These are phyloP conservation scores for Carpinus fangiana DNA, from an alignment of 306 rosid species.

Conservation along the genomic window DNA sequence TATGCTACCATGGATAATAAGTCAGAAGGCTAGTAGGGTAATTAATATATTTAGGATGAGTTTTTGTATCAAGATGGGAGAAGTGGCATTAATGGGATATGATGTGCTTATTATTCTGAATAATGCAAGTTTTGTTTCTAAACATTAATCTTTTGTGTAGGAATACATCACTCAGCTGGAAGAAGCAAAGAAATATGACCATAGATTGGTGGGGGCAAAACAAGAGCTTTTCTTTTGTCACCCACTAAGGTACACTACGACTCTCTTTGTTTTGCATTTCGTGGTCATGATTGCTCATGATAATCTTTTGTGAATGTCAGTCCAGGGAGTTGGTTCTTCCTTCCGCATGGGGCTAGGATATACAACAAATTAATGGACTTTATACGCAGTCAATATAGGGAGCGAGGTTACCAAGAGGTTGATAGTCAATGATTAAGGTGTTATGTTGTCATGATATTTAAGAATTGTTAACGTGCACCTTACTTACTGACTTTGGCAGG, in stretches of 20 bases:
- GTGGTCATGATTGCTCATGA: background rate
- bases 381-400: constrained; percentile 71
- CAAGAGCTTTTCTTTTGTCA: constrained; percentile 92
- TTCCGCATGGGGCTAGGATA: constrained; percentile 80
- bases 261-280: constrained; percentile 1
- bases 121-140: constrained; percentile 23
- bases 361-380: constrained; percentile 81
- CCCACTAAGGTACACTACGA: constrained; percentile 70
- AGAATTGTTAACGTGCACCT: constrained; percentile 15
- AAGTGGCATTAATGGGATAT: constrained; percentile 17
- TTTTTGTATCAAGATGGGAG: background rate
- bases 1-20: background rate
- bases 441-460: constrained; percentile 11
- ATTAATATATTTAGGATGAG: background rate
- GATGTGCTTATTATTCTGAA: constrained; percentile 15
- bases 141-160: constrained; percentile 39
- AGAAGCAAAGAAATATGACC: constrained; percentile 96
- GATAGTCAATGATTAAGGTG: constrained; percentile 21
- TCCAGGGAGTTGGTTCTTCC: constrained; percentile 99
- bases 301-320: constrained; percentile 43
- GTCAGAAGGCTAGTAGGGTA: background rate
- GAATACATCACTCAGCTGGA: constrained; percentile 61
- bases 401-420: constrained; percentile 95
- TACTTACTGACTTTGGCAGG: constrained; percentile 57
- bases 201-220: constrained; percentile 81